Conservation (phyloP, 768 basidiomycete species). For the Collybia mongolica region DNA sequence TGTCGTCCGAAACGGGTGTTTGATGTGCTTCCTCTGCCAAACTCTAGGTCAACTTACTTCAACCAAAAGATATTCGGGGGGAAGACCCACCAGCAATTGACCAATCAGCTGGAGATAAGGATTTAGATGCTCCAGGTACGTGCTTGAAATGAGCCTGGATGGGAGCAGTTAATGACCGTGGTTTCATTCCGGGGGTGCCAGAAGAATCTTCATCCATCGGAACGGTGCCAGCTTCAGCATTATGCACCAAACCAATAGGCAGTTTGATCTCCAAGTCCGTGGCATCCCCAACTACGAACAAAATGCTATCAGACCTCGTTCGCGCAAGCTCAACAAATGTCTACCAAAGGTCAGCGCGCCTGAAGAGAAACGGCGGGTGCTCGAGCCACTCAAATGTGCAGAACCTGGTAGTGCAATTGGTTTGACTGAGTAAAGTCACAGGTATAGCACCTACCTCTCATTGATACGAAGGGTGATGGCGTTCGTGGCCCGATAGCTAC, state of each 20-base stretch:
- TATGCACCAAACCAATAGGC: background rate
- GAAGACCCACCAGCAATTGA: background rate
- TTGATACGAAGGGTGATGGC: background rate
- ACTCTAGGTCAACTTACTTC: too few relatives aligned
- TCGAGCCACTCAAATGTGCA: background rate
- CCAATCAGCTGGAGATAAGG: constrained; percentile 7
- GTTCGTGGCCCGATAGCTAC: background rate
- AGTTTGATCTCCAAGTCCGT: background rate
- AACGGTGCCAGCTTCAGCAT: background rate
- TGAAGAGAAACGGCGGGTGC: constrained; percentile 1
- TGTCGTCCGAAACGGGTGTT: too few relatives aligned
- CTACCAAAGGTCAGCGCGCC: constrained; percentile 3
- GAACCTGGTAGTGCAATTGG: too few relatives aligned
- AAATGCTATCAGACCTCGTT: background rate
- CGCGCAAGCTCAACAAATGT: background rate
- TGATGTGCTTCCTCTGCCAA: too few relatives aligned
- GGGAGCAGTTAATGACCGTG: too few relatives aligned
- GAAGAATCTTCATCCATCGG: background rate
- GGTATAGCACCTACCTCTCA: background rate
- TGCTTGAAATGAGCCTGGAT: background rate
- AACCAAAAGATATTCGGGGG: too few relatives aligned
- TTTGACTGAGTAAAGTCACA: background rate
- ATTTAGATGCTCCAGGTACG: background rate
- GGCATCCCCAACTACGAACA: background rate
- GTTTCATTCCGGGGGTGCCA: background rate